Evolutionary conservation across 1,139 yeast species (phyloP), one percentile per base, ranked within the genome.

Genomic region (Waltiozyma sp.): DNA sequence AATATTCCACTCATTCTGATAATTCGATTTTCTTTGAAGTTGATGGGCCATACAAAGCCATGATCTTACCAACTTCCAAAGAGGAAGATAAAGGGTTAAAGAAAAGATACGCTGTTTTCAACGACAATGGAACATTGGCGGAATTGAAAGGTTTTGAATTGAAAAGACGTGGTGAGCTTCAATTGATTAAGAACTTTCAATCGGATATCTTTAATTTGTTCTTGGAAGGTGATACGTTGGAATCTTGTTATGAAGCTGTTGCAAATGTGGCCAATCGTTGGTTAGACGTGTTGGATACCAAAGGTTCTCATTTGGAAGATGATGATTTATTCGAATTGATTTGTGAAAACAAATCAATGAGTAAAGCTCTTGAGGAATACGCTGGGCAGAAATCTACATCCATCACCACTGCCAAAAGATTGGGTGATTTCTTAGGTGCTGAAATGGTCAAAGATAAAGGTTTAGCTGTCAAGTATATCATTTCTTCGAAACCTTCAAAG

Each of bases 381-480:
- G 97, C 80, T 6, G 74, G 72, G 28, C 96, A 88, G 58, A 93
- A 93, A 57, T 87, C 96, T 0, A 88, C 97, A 0, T 87, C 97
- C 0, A 91, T 93, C 51, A 88, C 97, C 2, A 91, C 98, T 1
- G 98, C 98, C 1, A 77, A 73, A 53, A 73, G 99, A 52, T 69
- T 93, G 41, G 96, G 96, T 45, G 97, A 91, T 54, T 91, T 93
- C 57, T 70, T 93, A 52, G 98, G 98, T n/a, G 89, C 83, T 49
- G 96, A 87, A 54, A 91, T 91, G 96, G 94, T 88, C 10, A 88
- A 87, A 55, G 97, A 89, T 64, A 89, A 91, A 44, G 98, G 98
- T 49, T 74, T 93, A 49, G 96, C 95, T 2, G 91, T 96, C 63
- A 88, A 88, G 59, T 93, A 88, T 63, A 82, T 93, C 63, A 89